phyloP scores from a whole-genome alignment of 2,329 filamentous ascomycete genomes.

The Botrytis aclada region DNA sequence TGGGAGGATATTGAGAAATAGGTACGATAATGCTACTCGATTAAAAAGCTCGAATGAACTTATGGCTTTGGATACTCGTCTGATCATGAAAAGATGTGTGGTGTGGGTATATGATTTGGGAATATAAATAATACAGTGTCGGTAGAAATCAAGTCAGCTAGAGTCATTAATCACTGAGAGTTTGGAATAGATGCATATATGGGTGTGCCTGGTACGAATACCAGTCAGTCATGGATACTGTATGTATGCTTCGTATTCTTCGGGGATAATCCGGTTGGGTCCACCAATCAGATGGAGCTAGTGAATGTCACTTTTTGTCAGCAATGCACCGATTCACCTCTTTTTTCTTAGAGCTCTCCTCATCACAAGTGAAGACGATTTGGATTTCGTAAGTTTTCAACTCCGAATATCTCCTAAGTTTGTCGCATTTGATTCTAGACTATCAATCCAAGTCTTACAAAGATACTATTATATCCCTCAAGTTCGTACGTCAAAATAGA shows the following conservation, averaged over 20 bases:
- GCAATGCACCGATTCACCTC: neutral
- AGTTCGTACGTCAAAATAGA: neutral
- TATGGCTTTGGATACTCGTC: neutral
- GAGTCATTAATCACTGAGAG: neutral
- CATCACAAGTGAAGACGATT: neutral
- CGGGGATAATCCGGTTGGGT: neutral
- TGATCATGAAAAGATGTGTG: neutral
- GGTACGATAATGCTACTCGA: neutral
- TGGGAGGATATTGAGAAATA: neutral
- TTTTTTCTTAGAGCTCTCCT: neutral
- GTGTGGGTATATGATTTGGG: neutral
- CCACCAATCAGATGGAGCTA: neutral
- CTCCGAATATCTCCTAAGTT: neutral
- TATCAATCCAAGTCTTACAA: neutral
- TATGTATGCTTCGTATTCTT: neutral
- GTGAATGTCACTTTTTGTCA: neutral
- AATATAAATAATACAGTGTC: neutral
- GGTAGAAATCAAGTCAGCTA: neutral
- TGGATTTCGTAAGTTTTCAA: neutral
- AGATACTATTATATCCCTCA: neutral
- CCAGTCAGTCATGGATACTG: neutral
- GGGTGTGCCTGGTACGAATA: neutral
- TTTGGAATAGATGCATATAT: neutral
- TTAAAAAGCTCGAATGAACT: neutral
- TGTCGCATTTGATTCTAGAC: neutral